Conservation (phyloP, 495 filamentous ascomycete genomes). For the Durotheca rogersii region DNA sequence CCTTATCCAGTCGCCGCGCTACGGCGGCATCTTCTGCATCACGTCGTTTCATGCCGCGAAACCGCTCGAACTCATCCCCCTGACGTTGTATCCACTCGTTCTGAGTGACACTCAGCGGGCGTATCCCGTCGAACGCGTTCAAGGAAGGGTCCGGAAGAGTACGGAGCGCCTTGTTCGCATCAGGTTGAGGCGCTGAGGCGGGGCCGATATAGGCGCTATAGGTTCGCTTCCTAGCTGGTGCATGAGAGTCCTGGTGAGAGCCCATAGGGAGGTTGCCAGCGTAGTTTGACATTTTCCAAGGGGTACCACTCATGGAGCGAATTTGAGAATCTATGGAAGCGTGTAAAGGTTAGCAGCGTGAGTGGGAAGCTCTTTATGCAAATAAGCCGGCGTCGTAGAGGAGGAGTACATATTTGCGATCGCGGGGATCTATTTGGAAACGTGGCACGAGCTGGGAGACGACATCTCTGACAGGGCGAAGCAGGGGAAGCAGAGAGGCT, state of each 20-base stretch:
- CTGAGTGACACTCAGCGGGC: neutral
- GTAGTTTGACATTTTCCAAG: neutral
- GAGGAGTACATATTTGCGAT: no score
- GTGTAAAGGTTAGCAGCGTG: neutral
- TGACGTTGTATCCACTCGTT: neutral
- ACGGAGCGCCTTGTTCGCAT: neutral
- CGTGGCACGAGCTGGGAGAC: no score
- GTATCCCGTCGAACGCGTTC: neutral
- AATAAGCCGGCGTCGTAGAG: no score
- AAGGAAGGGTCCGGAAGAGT: neutral
- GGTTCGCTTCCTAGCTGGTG: neutral
- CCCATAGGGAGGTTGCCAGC: neutral
- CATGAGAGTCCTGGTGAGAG: neutral
- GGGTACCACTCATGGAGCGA: neutral
- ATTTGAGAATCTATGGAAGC: neutral
- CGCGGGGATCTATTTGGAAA: no score
- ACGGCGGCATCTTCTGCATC: neutral
- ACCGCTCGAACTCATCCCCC: neutral
- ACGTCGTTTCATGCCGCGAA: neutral
- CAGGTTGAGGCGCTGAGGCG: neutral
- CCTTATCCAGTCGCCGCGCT: neutral
- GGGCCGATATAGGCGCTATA: neutral
- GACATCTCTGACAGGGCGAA: no score
- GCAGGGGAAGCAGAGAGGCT: no score
- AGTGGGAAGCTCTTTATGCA: no score